phyloP scores from a whole-genome alignment of 1,284 basidiomycete genomes.

The Schizopora paradoxa region DNA sequence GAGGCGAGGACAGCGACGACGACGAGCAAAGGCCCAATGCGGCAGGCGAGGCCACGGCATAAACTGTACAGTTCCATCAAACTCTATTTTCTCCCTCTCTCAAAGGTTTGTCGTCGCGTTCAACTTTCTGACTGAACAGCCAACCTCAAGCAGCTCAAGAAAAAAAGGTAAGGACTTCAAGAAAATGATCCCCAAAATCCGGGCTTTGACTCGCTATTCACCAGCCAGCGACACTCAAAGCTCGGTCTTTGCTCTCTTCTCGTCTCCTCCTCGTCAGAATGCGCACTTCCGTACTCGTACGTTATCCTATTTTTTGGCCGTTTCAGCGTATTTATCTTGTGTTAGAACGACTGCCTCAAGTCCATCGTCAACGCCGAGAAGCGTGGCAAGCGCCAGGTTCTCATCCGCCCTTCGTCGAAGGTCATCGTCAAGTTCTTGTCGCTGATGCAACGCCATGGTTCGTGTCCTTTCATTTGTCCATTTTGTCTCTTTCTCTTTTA shows the following conservation, averaged over 20 bases:
- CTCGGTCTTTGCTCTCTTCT: conserved; percentile 34
- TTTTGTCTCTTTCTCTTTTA: conserved; percentile 14
- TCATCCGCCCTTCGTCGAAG: conserved; percentile 93
- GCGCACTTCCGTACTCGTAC: conserved; percentile 80
- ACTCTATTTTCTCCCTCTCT: too few relatives aligned
- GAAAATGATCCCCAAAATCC: too few relatives aligned
- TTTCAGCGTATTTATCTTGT: not conserved
- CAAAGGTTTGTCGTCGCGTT: too few relatives aligned
- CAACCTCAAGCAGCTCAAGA: too few relatives aligned
- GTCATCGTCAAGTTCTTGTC: conserved; percentile 94
- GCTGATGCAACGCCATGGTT: conserved; percentile 97
- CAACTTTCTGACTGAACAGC: too few relatives aligned
- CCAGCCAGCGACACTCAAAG: conserved; percentile 76
- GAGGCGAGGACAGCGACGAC: too few relatives aligned
- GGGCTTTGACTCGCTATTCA: conserved; percentile 77
- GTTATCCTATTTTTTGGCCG: conserved; percentile 27
- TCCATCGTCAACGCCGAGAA: conserved; percentile 98
- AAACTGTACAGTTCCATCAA: not conserved
- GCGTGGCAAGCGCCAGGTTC: conserved; percentile 95
- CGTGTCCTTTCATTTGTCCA: conserved; percentile 32
- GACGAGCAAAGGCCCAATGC: too few relatives aligned
- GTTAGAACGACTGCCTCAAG: conserved; percentile 83
- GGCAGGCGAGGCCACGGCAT: too few relatives aligned
- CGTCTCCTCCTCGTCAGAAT: conserved; percentile 41
- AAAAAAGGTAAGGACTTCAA: too few relatives aligned